Evolutionary conservation across 148 eudicot genomes (phyloP).

Genomic region (Cornus controversa): DNA sequence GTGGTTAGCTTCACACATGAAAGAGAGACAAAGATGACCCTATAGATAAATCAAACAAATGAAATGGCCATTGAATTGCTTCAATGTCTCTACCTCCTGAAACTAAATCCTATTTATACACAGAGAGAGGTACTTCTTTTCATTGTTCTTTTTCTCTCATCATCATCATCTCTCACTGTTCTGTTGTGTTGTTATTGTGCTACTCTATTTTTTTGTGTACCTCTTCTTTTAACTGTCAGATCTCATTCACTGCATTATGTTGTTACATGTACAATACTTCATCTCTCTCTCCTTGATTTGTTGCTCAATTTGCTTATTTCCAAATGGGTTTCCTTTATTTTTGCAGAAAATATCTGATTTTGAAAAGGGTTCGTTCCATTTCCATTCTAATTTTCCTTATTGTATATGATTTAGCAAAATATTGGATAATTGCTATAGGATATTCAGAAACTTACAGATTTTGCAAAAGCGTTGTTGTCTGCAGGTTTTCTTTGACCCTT

Average conservation of each 20-base stretch:
- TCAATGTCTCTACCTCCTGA: too few relatives aligned
- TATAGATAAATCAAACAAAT: too few relatives aligned
- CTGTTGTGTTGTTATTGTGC: too few relatives aligned
- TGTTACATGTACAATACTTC: not conserved
- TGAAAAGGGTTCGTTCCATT: not conserved
- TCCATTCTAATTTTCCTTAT: too few relatives aligned
- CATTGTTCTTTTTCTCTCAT: not conserved
- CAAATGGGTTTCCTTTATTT: not conserved
- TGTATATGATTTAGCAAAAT: too few relatives aligned
- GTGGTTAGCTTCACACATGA: too few relatives aligned
- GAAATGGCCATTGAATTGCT: too few relatives aligned
- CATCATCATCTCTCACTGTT: not conserved
- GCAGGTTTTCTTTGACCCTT: too few relatives aligned
- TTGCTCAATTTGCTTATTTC: not conserved
- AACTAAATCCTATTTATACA: not conserved
- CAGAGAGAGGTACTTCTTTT: slow-evolving; percentile 10
- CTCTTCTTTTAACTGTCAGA: not conserved
- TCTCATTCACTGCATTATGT: not conserved
- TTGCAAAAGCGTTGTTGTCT: too few relatives aligned
- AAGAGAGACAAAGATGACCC: too few relatives aligned
- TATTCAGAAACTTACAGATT: too few relatives aligned
- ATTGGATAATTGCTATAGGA: too few relatives aligned
- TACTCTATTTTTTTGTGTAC: not conserved
- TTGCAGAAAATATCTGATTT: not conserved
- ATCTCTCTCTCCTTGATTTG: not conserved